Base-by-base conservation (phyloP, 2,329 filamentous ascomycete species). In the Pestalotiopsis fici region DNA sequence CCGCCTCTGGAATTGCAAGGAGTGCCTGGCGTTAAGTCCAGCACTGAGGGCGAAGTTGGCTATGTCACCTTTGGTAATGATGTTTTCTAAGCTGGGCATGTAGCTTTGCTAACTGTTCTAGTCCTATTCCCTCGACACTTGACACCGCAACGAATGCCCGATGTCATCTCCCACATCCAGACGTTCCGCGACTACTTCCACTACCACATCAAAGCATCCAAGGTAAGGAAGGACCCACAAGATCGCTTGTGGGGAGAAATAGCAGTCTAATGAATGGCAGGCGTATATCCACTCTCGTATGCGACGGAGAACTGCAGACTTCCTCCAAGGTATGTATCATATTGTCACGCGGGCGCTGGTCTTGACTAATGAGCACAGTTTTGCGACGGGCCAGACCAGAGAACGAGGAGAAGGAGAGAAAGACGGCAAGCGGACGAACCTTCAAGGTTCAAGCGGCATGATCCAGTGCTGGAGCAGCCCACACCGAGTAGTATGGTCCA, bases 121-220 rank as follows among this genome's bases (percentile, higher is more conserved):
- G 96, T 98, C 60, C 88, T 99, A 56, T 99, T 99, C 85, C 95
- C 96, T 59, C 91, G 96, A 71, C 97, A 99, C 81, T 86, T 99
- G 72, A 95, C 94, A 15, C 90, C 90, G 15, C 94, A 98, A 81
- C 90, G 94, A 78, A 93, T 97, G 83, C 91, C 93, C 69, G 95
- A 98, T 72, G 95, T 97, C 78, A 99, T 99, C 74, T 98, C 95
- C 63, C 97, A 99, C 80, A 98, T 99, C 75, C 97, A 99, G 83
- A 99, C 96, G 15, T 99, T 99, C 93, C 93, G 96, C 73, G 96
- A 99, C 79, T 99, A 99, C 82, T 99, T 99, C 87, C 96, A 99
- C 82, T 99, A 99, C 81, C 96, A 99, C 82, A 99, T 99, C 83
- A 99, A 99, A 84, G 97, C 96, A 35, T 98, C 95, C 70, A 99